A percentile compares a stretch with the other conserved stretches of the same genome.
Conservation (phyloP, 768 basidiomycete species). For the Leccinum rimulosum region DNA sequence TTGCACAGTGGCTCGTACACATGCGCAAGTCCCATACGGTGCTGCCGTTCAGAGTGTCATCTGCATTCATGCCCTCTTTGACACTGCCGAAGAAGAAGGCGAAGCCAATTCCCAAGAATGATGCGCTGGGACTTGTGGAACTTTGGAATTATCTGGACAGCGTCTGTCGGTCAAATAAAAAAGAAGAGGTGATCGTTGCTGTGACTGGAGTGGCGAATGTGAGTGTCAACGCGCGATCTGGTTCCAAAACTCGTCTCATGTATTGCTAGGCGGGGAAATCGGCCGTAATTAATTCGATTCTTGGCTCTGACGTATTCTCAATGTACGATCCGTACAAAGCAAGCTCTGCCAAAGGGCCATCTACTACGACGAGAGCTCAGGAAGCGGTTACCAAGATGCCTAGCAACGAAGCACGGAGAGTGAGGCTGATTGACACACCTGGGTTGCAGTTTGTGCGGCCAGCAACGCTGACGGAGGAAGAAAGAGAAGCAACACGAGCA, state of each 20-base stretch:
- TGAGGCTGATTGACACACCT: constrained; percentile 84
- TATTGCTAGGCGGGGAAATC: constrained; percentile 75
- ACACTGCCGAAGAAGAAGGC: constrained; percentile 41
- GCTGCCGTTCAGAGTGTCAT: constrained; percentile 70
- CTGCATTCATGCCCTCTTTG: constrained; percentile 56
- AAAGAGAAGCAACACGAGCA: constrained; percentile 33
- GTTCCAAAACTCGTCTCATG: constrained; percentile 6
- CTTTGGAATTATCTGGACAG: constrained; percentile 48
- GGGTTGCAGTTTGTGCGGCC: constrained; percentile 60
- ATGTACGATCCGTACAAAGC: constrained; percentile 52
- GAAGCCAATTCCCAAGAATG: constrained; percentile 42
- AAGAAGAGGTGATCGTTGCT: constrained; percentile 59
- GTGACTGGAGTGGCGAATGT: constrained; percentile 86
- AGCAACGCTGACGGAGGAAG: constrained; percentile 30
- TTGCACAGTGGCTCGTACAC: constrained; percentile 63
- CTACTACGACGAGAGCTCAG: constrained; percentile 69
- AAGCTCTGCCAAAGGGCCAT: constrained; percentile 51
- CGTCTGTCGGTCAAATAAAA: constrained; percentile 46
- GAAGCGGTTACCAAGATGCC: constrained; percentile 52
- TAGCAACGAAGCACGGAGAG: constrained; percentile 35
- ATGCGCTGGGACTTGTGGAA: constrained; percentile 61
- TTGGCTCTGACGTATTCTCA: constrained; percentile 47
- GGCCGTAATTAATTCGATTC: constrained; percentile 77
- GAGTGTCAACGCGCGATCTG: constrained; percentile 25
- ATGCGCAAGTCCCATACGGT: constrained; percentile 62